Evolutionary conservation across 2,329 filamentous ascomycete species (phyloP).

Genomic region (Pseudogymnoascus pannorum): DNA sequence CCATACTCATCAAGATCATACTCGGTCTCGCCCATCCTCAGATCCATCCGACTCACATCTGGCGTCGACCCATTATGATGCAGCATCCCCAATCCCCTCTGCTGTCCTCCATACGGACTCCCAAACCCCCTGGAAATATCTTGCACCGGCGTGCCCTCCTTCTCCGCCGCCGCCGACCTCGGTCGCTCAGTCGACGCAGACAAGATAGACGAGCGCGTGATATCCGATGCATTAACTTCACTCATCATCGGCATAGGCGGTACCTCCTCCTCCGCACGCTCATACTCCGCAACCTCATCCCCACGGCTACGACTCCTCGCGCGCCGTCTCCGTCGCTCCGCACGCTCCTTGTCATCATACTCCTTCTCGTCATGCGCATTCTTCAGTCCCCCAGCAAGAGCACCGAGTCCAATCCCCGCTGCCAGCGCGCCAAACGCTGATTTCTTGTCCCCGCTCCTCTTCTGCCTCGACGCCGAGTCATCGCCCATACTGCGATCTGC

Average conservation of each 20-base stretch:
- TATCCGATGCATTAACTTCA: conserved; percentile 75
- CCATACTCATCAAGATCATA: conserved; percentile 30
- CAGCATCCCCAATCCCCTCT: conserved; percentile 54
- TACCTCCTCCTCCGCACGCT: conserved; percentile 32
- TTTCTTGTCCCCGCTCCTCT: conserved; percentile 21
- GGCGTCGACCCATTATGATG: conserved; percentile 44
- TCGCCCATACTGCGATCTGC: conserved; percentile 37
- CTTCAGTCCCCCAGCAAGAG: conserved; percentile 37
- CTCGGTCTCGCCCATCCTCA: conserved; percentile 22
- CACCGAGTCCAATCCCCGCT: conserved; percentile 38
- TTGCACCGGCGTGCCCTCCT: conserved; percentile 45
- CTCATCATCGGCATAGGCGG: conserved; percentile 86
- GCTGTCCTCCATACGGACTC: conserved; percentile 55
- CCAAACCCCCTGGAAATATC: conserved; percentile 55
- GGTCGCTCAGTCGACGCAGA: conserved; percentile 73
- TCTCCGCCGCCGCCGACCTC: conserved; percentile 57
- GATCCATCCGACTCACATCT: conserved; percentile 41
- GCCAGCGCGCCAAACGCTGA: conserved; percentile 24
- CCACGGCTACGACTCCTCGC: conserved; percentile 41
- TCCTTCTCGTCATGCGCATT: neutral
- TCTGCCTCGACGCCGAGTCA: conserved; percentile 41
- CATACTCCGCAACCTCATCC: conserved; percentile 37
- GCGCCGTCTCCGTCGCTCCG: conserved; percentile 32
- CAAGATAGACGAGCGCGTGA: conserved; percentile 80
- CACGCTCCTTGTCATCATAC: conserved; percentile 34